phyloP scores from a whole-genome alignment of 768 basidiomycete species.

The Cystobasidium tubakii region DNA sequence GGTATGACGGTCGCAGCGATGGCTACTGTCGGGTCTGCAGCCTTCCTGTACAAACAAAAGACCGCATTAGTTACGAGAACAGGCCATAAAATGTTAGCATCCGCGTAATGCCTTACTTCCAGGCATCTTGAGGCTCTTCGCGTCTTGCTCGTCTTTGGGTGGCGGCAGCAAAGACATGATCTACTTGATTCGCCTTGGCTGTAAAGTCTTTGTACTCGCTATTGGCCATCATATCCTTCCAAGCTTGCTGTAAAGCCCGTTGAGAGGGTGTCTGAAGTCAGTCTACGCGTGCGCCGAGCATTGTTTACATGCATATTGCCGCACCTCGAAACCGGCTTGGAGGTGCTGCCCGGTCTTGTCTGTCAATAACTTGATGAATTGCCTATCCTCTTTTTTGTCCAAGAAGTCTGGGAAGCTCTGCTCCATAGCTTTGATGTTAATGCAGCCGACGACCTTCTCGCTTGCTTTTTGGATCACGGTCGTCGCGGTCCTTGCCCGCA shows the following conservation, averaged over 20 bases:
- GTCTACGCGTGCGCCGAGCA: background rate
- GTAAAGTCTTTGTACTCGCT: conserved; percentile 20
- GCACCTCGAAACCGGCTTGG: conserved; percentile 28
- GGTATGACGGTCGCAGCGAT: conserved; percentile 14
- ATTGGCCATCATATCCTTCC: conserved; percentile 18
- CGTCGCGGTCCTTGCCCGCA: conserved; percentile 1
- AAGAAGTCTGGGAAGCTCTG: conserved; percentile 34
- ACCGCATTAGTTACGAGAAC: background rate
- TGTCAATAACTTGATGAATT: conserved; percentile 9
- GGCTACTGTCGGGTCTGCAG: conserved; percentile 24
- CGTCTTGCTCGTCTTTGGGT: background rate
- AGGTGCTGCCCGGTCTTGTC: conserved; percentile 27
- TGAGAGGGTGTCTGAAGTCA: background rate
- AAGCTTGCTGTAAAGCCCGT: background rate
- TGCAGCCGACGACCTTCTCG: conserved; percentile 11
- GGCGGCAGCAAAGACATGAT: conserved; percentile 14
- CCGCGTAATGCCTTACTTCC: background rate
- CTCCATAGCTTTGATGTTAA: conserved; percentile 23
- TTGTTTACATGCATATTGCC: conserved; percentile 14
- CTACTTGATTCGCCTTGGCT: conserved; percentile 6
- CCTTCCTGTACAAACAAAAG: conserved; percentile 3
- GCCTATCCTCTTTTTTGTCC: conserved; percentile 12
- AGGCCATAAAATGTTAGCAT: too few relatives aligned
- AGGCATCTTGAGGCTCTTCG: conserved; percentile 32
- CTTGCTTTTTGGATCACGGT: conserved; percentile 20